Conservation (phyloP, 306 rosid genomes). For the Medicago lupulina region DNA sequence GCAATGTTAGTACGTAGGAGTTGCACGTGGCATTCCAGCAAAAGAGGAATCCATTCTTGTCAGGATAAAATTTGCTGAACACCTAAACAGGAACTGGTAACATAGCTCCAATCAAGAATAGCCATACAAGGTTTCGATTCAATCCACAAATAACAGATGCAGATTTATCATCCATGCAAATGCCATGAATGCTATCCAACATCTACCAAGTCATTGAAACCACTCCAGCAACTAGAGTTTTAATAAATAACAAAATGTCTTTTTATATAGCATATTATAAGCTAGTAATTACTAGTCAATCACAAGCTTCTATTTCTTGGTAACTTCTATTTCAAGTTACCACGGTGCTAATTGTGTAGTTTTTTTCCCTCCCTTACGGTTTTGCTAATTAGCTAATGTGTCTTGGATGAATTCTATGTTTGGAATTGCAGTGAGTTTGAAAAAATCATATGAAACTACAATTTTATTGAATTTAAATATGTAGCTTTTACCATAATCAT, state of each 20-base stretch:
- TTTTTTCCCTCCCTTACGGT: background rate
- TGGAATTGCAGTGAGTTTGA: too few species aligned
- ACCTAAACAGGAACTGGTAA: conserved; percentile 89
- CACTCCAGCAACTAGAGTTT: too few species aligned
- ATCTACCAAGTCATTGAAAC: conserved; percentile 99
- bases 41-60: conserved; percentile 91
- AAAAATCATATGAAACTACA: too few species aligned
- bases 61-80: conserved; percentile 77
- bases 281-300: conserved; percentile 35
- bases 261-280: conserved; percentile 7
- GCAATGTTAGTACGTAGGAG: conserved; percentile 80
- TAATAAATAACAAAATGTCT: too few species aligned
- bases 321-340: conserved; percentile 48
- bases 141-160: conserved; percentile 93
- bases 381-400: background rate
- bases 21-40: conserved; percentile 98
- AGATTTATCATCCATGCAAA: conserved; percentile 74
- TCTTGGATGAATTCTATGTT: background rate
- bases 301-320: conserved; percentile 31
- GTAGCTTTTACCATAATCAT: too few species aligned
- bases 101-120: conserved; percentile 84
- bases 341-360: too few species aligned
- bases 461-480: too few species aligned
- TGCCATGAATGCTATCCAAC: conserved; percentile 74
- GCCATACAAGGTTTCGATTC: conserved; percentile 87